A percentile compares a stretch with the other conserved stretches of the same genome.
Evolutionary conservation across 768 basidiomycete species (phyloP).

Genomic region (Phylloporus sp.): DNA sequence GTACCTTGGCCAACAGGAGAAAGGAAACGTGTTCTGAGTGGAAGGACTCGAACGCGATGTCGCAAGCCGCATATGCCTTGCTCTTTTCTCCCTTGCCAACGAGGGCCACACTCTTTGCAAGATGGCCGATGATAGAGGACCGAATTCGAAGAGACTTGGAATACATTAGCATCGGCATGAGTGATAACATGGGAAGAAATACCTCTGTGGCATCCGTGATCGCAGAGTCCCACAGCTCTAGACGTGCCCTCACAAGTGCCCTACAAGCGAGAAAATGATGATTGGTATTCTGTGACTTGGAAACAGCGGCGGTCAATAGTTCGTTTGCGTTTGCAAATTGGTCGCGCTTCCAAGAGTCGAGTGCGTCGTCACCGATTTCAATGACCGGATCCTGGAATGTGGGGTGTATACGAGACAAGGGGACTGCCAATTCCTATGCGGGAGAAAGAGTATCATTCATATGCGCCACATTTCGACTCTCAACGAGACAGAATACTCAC

Average conservation of each 20-base stretch:
- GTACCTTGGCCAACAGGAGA: constrained; percentile 1
- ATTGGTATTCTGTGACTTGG: not conserved
- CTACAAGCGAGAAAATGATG: not conserved
- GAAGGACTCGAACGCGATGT: not conserved
- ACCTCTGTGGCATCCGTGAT: not conserved
- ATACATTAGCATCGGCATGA: not conserved
- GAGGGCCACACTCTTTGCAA: not conserved
- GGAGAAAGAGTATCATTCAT: too few relatives aligned
- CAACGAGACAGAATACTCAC: too few relatives aligned
- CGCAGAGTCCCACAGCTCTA: not conserved
- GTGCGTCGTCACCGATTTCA: not conserved
- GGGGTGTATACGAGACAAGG: too few relatives aligned
- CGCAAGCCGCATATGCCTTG: not conserved
- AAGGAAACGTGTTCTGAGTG: not conserved
- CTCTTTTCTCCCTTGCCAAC: not conserved
- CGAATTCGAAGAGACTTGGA: not conserved
- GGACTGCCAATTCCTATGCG: not conserved
- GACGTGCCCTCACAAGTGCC: constrained; percentile 1
- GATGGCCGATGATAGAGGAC: not conserved
- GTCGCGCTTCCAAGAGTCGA: not conserved
- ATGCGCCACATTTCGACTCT: too few relatives aligned
- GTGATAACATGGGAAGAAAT: not conserved
- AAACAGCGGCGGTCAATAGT: not conserved
- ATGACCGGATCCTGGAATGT: too few relatives aligned
- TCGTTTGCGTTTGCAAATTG: not conserved